Evolutionary conservation across 2,329 filamentous ascomycete species (phyloP).

Genomic region (Knufia fluminis): DNA sequence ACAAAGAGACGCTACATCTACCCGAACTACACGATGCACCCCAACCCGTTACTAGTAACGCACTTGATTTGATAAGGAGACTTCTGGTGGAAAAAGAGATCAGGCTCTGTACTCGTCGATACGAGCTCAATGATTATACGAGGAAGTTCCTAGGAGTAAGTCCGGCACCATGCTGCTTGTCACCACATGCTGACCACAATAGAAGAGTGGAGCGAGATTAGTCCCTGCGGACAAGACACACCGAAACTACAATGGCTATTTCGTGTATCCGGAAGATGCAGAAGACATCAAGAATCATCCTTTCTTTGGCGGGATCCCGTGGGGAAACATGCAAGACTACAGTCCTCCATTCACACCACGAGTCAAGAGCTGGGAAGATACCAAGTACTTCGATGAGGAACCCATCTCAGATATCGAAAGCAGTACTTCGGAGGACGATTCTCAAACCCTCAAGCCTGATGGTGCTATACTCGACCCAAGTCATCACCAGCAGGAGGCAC

Average conservation of each 20-base stretch:
- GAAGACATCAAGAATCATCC: constrained; percentile 81
- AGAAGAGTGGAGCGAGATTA: constrained; percentile 10
- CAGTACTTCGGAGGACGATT: constrained; percentile 27
- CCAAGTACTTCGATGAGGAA: constrained; percentile 84
- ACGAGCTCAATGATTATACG: constrained; percentile 55
- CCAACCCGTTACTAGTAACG: constrained; percentile 44
- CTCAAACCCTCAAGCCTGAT: neutral
- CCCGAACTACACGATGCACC: constrained; percentile 43
- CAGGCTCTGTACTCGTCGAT: constrained; percentile 67
- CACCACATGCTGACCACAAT: constrained; percentile 6
- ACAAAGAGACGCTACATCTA: constrained; percentile 61
- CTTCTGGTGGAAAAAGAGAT: constrained; percentile 65
- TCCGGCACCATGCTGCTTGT: constrained; percentile 20
- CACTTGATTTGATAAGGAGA: constrained; percentile 64
- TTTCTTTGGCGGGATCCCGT: constrained; percentile 73
- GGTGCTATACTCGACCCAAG: constrained; percentile 4
- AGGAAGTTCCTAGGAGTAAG: constrained; percentile 20
- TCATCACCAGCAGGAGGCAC: constrained; percentile 21
- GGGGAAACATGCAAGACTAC: constrained; percentile 63
- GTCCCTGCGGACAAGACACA: constrained; percentile 26
- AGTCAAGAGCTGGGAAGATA: constrained; percentile 60
- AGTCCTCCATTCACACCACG: constrained; percentile 72
- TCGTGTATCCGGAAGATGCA: constrained; percentile 75
- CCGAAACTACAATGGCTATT: constrained; percentile 42
- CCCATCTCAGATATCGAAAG: constrained; percentile 56